phyloP scores from a whole-genome alignment of 257 asterid species.

The Nicotiana attenuata region DNA sequence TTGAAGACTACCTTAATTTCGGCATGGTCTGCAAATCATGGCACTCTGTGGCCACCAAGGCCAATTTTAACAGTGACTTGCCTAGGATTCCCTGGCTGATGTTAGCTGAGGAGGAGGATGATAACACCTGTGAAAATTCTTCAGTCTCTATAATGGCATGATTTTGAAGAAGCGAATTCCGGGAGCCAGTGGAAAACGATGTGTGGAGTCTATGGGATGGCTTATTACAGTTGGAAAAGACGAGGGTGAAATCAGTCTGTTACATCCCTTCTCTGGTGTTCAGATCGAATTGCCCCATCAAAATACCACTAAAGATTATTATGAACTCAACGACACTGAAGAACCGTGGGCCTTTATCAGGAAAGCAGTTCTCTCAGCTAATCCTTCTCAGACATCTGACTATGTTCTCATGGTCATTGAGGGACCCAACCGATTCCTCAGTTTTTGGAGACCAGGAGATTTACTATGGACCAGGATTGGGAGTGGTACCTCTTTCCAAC shows the following conservation, averaged over 20 bases:
- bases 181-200: not conserved
- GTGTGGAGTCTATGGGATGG: not conserved
- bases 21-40: not conserved
- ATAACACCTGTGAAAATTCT: not conserved
- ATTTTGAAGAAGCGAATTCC: not conserved
- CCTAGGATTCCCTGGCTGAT: not conserved
- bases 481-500: not conserved
- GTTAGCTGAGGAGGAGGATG: not conserved
- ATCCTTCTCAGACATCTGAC: not conserved
- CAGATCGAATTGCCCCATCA: not conserved
- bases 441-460: constrained; percentile 7
- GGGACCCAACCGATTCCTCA: not conserved
- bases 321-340: not conserved
- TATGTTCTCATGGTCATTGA: not conserved
- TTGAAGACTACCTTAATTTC: not conserved
- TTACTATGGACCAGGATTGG: not conserved
- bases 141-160: not conserved
- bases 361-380: not conserved
- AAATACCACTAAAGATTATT: not conserved
- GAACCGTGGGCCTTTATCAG: not conserved
- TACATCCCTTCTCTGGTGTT: not conserved
- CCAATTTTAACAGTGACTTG: not conserved
- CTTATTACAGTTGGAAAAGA: not conserved
- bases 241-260: not conserved
- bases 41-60: not conserved